phyloP scores from a whole-genome alignment of 2,329 filamentous ascomycete species.

The Calcarisporium arbuscula region DNA sequence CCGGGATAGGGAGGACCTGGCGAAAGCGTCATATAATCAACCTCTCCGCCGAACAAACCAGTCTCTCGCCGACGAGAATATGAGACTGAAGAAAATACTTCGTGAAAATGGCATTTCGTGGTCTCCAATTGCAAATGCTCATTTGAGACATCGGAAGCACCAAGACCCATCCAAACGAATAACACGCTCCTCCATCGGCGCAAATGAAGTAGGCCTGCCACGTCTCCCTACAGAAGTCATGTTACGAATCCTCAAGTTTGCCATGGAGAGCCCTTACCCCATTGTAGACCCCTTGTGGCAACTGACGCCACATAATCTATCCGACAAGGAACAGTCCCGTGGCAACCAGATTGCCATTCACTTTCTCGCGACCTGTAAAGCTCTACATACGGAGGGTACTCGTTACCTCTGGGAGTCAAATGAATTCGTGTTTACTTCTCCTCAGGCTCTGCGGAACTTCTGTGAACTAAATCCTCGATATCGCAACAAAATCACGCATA shows the following conservation, averaged over 20 bases:
- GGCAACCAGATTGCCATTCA: slow-evolving; percentile 45
- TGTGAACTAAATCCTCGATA: slow-evolving; percentile 35
- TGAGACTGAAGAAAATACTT: slow-evolving; percentile 43
- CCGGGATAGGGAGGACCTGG: slow-evolving; percentile 45
- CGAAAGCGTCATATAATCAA: slow-evolving; percentile 39
- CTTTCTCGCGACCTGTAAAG: slow-evolving; percentile 45
- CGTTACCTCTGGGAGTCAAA: slow-evolving; percentile 46
- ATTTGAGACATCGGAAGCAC: slow-evolving; percentile 24
- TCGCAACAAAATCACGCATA: slow-evolving; percentile 36
- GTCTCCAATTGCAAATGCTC: slow-evolving; percentile 31
- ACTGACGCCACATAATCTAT: slow-evolving; percentile 35
- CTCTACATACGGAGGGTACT: slow-evolving; percentile 42
- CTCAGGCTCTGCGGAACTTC: slow-evolving; percentile 42
- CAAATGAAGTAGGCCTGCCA: slow-evolving; percentile 26
- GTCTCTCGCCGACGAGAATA: slow-evolving; percentile 41
- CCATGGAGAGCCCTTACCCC: slow-evolving; percentile 40
- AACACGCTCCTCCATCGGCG: slow-evolving; percentile 22
- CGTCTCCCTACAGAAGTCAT: slow-evolving; percentile 47
- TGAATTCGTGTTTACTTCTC: slow-evolving; percentile 48
- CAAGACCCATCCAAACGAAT: slow-evolving; percentile 25
- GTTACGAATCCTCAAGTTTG: slow-evolving; percentile 44
- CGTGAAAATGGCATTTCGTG: slow-evolving; percentile 47
- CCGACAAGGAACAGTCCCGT: slow-evolving; percentile 35
- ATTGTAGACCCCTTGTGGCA: slow-evolving; percentile 50
- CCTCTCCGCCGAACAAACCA: slow-evolving; percentile 42